A percentile compares a stretch with the other conserved stretches of the same genome.
Evolutionary conservation across 2,329 filamentous ascomycete genomes (phyloP).

Genomic region (Trichophaea hybrida): DNA sequence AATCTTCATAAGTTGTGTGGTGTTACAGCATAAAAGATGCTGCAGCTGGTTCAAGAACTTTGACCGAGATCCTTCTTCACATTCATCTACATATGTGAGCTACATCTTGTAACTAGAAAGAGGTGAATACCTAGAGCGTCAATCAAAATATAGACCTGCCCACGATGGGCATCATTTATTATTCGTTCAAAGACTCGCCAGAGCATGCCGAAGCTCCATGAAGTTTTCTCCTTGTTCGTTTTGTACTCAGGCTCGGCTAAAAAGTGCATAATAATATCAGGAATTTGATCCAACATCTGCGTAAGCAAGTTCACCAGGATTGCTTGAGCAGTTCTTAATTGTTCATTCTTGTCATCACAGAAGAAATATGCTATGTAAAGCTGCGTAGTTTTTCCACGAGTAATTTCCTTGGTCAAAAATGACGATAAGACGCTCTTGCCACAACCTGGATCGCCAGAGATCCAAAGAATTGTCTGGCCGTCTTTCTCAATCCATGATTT

Average conservation of each 20-base stretch:
- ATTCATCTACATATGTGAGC: too few species aligned
- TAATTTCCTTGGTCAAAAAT: conserved; percentile 4
- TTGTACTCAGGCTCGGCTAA: background rate
- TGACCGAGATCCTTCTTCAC: conserved; percentile 2
- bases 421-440: conserved; percentile 7
- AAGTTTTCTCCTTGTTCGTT: conserved; percentile 2
- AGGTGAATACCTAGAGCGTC: conserved; percentile 7
- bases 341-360: conserved; percentile 8
- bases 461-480: too few species aligned
- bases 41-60: conserved; percentile 1
- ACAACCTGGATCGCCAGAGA: conserved; percentile 9
- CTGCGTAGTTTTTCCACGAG: too few species aligned
- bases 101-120: too few species aligned
- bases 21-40: background rate
- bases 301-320: conserved; percentile 4
- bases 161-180: background rate
- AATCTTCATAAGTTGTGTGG: too few species aligned
- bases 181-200: conserved; percentile 10
- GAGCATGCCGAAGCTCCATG: conserved; percentile 2
- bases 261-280: conserved; percentile 1
- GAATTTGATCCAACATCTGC: conserved; percentile 1
- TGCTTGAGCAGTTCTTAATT: conserved; percentile 5
- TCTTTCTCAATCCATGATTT: too few species aligned
- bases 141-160: conserved; percentile 5
- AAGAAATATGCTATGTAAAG: conserved; percentile 13